A percentile compares a stretch with the other conserved stretches of the same genome.
Evolutionary conservation across 805 yeast species (phyloP).

Genomic region (Wickerhamomyces strasburgensis): DNA sequence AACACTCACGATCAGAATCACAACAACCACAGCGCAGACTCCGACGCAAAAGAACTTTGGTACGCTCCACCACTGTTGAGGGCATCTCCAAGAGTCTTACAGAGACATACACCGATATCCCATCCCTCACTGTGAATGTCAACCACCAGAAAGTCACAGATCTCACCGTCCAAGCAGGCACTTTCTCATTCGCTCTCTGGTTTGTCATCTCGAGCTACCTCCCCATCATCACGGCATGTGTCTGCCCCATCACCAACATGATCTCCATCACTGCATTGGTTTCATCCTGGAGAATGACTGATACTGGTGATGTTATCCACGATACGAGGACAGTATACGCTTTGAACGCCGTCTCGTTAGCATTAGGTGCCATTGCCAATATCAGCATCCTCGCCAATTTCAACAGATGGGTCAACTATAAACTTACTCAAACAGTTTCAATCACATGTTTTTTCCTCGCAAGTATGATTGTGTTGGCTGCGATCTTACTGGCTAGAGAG

Average conservation of each 20-base stretch:
- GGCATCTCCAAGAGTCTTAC: neutral
- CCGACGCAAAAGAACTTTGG: neutral
- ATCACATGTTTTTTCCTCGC: conserved; percentile 64
- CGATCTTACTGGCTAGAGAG: conserved; percentile 36
- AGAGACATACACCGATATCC: conserved; percentile 9
- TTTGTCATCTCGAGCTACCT: conserved; percentile 60
- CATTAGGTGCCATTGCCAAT: conserved; percentile 64
- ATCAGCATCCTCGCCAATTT: conserved; percentile 66
- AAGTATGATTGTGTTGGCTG: conserved; percentile 38
- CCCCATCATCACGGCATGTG: conserved; percentile 72
- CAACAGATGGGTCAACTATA: conserved; percentile 50
- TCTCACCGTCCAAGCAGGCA: conserved; percentile 16
- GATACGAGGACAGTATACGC: conserved; percentile 43
- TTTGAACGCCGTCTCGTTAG: conserved; percentile 59
- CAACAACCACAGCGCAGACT: neutral
- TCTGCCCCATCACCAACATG: conserved; percentile 76
- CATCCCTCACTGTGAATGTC: conserved; percentile 14
- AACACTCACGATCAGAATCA: too few relatives aligned
- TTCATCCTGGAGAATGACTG: conserved; percentile 55
- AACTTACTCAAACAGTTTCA: conserved; percentile 56
- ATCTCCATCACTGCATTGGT: conserved; percentile 67
- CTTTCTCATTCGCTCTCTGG: conserved; percentile 39
- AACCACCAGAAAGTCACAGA: conserved; percentile 14
- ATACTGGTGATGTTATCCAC: conserved; percentile 21
- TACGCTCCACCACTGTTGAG: neutral